Evolutionary conservation across 1,284 basidiomycete genomes (phyloP), one percentile per base, ranked within the genome.

Genomic region (Rhodotorula sp.): DNA sequence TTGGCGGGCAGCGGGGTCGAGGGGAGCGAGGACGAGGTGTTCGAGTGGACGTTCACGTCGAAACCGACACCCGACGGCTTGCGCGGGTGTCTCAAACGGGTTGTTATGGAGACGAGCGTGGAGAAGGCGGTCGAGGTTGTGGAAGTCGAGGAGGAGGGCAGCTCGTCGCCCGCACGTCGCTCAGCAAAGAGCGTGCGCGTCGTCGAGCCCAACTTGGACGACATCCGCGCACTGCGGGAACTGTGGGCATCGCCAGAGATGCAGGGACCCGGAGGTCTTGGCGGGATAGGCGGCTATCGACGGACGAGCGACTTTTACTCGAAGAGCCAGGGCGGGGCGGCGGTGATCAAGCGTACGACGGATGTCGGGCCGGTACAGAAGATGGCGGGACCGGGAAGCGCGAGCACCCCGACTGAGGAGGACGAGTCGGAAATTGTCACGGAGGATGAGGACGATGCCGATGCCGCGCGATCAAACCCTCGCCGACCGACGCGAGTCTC

Each of bases 221-320:
- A 67, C 20, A 59, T 72, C 47, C 57, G 68, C 19, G 36, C 47
- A 0, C 47, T 72, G 8, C 39, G 70, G 8, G 46, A 30, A 10
- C 32, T 66, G 9, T 72, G 70, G 70, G 34, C 60, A n/a, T 52
- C 55, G 5, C 60, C 59, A 8, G 57, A 59, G 20, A 55, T 66
- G 64, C 70, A 71, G 27, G 66, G 59, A n/a, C 34, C 10, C 20
- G 29, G 39, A 9, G 68, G 63, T 1, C n/a, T 15, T 10, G 57
- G 66, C 48, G 70, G 70, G 17, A 72, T 72, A 30, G 70, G 66
- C 13, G 70, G 70, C 4, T 72, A 60, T 56, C 29, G 70, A 10
- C 29, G 63, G 10, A 72, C 70, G 39, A 47, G 70, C 27, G 70
- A 72, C 15, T 52, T 66, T 19, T 66, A 68, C 63, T 58, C 60